A percentile compares a stretch with the other conserved stretches of the same genome.
Conservation (phyloP, 176 grass and related monocot species). For the Thinopyrum elongatum region DNA sequence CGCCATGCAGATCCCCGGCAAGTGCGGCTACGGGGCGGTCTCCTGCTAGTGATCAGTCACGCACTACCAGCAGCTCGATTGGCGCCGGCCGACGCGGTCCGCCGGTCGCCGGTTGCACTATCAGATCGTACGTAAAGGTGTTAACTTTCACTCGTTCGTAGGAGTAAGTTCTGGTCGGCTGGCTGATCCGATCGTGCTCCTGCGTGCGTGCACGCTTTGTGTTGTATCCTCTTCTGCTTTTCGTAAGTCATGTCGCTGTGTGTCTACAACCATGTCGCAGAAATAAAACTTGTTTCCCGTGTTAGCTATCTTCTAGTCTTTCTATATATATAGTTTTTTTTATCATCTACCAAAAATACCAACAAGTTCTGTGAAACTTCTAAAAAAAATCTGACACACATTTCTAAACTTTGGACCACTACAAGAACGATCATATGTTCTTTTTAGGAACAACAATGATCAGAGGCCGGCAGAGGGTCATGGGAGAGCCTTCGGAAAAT, state of each 20-base stretch:
- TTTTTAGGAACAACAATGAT: too few relatives aligned
- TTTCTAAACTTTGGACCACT: too few relatives aligned
- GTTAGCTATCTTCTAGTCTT: too few relatives aligned
- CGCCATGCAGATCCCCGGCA: slow-evolving; percentile 23
- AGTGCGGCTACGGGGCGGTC: neutral
- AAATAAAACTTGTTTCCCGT: neutral
- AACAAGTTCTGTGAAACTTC: too few relatives aligned
- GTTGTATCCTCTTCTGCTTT: neutral
- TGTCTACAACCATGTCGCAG: neutral
- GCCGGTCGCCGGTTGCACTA: neutral
- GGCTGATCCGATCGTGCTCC: neutral
- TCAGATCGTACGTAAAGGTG: neutral
- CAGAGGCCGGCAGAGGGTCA: too few relatives aligned
- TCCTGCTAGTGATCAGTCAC: neutral
- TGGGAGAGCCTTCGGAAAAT: too few relatives aligned
- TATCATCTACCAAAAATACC: too few relatives aligned
- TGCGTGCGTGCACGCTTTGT: neutral
- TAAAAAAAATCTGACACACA: too few relatives aligned
- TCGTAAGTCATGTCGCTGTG: neutral
- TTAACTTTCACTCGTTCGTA: neutral
- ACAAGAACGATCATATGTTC: too few relatives aligned
- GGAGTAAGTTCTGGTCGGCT: neutral
- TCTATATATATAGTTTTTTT: too few relatives aligned
- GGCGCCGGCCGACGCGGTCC: neutral
- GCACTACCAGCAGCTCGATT: neutral